Percentiles rank a stretch among this genome's conserved stretches.
Evolutionary conservation across 2,329 filamentous ascomycete species (phyloP).

Genomic region (Botrytis squamosa): DNA sequence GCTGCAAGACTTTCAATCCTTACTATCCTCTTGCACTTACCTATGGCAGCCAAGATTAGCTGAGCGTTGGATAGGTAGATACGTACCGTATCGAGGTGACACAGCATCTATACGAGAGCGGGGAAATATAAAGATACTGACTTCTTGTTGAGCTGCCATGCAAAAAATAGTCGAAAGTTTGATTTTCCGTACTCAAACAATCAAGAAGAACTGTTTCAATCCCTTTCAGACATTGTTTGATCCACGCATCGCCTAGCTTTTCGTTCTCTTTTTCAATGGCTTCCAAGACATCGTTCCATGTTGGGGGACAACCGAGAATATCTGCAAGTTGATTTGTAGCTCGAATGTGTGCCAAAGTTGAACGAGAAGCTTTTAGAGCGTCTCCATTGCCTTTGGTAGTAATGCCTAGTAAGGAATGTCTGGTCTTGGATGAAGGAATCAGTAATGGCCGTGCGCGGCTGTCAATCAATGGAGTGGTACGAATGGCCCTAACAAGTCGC

Average conservation of each 20-base stretch:
- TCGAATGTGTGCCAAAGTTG: constrained; percentile 67
- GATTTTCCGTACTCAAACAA: constrained; percentile 57
- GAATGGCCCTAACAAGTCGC: constrained; percentile 43
- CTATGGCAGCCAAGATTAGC: constrained; percentile 8
- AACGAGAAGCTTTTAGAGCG: constrained; percentile 61
- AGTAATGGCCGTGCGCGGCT: constrained; percentile 72
- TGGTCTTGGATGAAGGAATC: constrained; percentile 47
- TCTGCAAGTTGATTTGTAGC: constrained; percentile 66
- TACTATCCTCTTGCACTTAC: constrained; percentile 68
- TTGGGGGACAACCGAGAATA: constrained; percentile 62
- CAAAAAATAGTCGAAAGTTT: constrained; percentile 60
- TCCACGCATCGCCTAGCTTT: constrained; percentile 51
- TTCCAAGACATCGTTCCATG: constrained; percentile 54
- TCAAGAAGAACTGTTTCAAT: constrained; percentile 77
- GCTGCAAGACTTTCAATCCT: constrained; percentile 73
- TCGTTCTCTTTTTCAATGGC: constrained; percentile 31
- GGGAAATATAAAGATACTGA: constrained; percentile 1
- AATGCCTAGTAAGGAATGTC: constrained; percentile 56
- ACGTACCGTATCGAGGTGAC: constrained; percentile 4
- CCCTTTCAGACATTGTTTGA: constrained; percentile 64
- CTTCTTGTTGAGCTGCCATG: constrained; percentile 65
- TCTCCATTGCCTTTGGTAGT: constrained; percentile 70
- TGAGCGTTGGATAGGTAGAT: neutral
- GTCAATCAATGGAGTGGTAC: constrained; percentile 65
- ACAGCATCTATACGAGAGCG: constrained; percentile 5